Conservation (phyloP, 192 early-diverging fungal genomes). For the Cladochytrium replicatum region DNA sequence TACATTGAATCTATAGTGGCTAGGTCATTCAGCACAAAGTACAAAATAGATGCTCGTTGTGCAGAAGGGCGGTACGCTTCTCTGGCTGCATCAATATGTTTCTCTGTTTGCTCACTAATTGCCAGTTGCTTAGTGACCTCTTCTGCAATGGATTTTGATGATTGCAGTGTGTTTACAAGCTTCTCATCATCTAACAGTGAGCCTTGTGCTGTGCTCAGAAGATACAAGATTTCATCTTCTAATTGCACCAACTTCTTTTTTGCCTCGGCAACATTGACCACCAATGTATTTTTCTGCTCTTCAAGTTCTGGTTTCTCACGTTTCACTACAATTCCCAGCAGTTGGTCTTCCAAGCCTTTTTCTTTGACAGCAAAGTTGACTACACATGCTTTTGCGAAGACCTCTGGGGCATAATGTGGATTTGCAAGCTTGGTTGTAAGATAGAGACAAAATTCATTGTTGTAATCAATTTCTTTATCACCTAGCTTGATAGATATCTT, state of each 20-base stretch:
- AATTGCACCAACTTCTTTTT: conserved; percentile 48
- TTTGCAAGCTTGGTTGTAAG: conserved; percentile 52
- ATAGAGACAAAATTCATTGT: conserved; percentile 50
- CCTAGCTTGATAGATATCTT: conserved; percentile 42
- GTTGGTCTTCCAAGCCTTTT: conserved; percentile 50
- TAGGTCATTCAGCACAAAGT: conserved; percentile 51
- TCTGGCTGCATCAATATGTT: conserved; percentile 47
- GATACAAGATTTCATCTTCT: conserved; percentile 49
- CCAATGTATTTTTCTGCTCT: conserved; percentile 49
- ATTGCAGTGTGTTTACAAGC: conserved; percentile 51
- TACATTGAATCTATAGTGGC: conserved; percentile 56
- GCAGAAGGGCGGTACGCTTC: conserved; percentile 52
- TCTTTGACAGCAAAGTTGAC: conserved; percentile 58
- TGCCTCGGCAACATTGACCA: conserved; percentile 45
- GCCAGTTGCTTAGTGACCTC: conserved; percentile 50
- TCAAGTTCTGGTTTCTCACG: conserved; percentile 50
- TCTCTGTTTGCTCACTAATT: conserved; percentile 54
- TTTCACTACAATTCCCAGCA: conserved; percentile 48
- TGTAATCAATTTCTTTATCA: conserved; percentile 55
- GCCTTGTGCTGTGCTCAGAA: conserved; percentile 55
- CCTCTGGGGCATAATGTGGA: conserved; percentile 48
- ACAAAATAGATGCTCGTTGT: conserved; percentile 48
- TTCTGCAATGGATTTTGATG: conserved; percentile 47
- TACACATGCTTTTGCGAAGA: conserved; percentile 54
- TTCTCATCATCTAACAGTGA: conserved; percentile 53